Base-by-base conservation (phyloP, 2,329 filamentous ascomycete species). In the Blumeriella jaapii region DNA sequence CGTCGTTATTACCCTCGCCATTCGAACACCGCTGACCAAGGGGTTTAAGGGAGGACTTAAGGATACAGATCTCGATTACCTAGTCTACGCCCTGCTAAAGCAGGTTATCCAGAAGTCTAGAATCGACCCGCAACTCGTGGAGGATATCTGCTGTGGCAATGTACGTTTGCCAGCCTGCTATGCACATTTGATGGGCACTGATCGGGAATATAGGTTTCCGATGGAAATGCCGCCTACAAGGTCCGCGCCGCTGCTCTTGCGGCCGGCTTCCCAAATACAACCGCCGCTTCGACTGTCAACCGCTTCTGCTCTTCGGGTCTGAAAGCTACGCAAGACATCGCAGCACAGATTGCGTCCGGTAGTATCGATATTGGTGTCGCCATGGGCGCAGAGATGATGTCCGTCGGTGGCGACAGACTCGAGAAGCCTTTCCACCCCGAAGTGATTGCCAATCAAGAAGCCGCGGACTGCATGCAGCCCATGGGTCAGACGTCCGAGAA, bases 401-500 rank as follows among this genome's bases (percentile, higher is more conserved):
- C 78, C 4, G 60, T 65, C 4, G 76, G 76, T 40, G 80, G 79
- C 33, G 83, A 87, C 56, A 61, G 69, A 14, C 68, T 85, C 23
- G 73, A 77, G 28, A 61, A 73, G 44, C 78, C 82, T 3, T 91
- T 95, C 61, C 78, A 85, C 58, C 75, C 80, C 46, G 76, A 79
- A 44, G 75, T 96, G 41, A 64, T 83, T 64, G 49, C 64, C 69
- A 53, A 81, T 62, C 80, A 85, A 57, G 84, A 95, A 56, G 73
- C 85, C 0, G 61, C 61, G 29, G 89, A 96, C 63, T 91, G 86
- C 68, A 74, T 89, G 74, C 74, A 86, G 69, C 82, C 89, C 48
- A 98, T 98, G 91, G 91, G 91, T 14, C 93, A 93, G 74, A 98
- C 91, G 2, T 89, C 81, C 40, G 91, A 98, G 67, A 96, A 96